Conservation (phyloP, 768 basidiomycete species). For the Russula lepida region DNA sequence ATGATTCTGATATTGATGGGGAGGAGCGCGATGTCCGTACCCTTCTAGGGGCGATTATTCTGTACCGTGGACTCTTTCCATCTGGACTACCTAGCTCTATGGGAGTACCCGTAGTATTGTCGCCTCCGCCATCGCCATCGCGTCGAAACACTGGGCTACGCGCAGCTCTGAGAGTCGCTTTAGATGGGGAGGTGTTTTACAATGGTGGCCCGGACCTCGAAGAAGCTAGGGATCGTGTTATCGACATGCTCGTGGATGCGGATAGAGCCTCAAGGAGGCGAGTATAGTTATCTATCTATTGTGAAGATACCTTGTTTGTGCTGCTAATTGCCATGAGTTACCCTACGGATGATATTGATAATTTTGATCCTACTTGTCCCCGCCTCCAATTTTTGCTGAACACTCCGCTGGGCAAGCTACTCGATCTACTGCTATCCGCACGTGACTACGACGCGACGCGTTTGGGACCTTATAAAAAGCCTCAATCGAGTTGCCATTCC, state of each 20-base stretch:
- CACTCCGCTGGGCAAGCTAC: neutral
- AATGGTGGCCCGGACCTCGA: slow-evolving; percentile 38
- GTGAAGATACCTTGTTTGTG: slow-evolving; percentile 17
- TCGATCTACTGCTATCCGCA: neutral
- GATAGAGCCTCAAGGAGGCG: slow-evolving; percentile 18
- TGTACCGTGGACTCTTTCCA: slow-evolving; percentile 58
- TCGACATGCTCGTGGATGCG: slow-evolving; percentile 52
- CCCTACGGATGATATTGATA: neutral
- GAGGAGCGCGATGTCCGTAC: slow-evolving; percentile 48
- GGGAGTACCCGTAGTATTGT: slow-evolving; percentile 35
- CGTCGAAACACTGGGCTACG: slow-evolving; percentile 35
- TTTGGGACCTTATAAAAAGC: neutral
- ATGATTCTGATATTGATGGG: slow-evolving; percentile 18
- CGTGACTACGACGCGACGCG: slow-evolving; percentile 8
- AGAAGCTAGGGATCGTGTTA: slow-evolving; percentile 68
- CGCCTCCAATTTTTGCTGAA: neutral
- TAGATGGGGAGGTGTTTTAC: slow-evolving; percentile 48
- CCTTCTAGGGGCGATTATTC: slow-evolving; percentile 49
- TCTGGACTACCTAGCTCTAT: slow-evolving; percentile 17
- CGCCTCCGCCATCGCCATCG: slow-evolving; percentile 52
- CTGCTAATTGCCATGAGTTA: slow-evolving; percentile 3
- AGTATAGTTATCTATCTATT: slow-evolving; percentile 11
- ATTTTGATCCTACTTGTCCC: neutral
- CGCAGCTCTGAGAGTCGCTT: slow-evolving; percentile 40
- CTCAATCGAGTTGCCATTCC: neutral